Conservation (phyloP, 2,329 filamentous ascomycete species). For the Thelonectria blattea region DNA sequence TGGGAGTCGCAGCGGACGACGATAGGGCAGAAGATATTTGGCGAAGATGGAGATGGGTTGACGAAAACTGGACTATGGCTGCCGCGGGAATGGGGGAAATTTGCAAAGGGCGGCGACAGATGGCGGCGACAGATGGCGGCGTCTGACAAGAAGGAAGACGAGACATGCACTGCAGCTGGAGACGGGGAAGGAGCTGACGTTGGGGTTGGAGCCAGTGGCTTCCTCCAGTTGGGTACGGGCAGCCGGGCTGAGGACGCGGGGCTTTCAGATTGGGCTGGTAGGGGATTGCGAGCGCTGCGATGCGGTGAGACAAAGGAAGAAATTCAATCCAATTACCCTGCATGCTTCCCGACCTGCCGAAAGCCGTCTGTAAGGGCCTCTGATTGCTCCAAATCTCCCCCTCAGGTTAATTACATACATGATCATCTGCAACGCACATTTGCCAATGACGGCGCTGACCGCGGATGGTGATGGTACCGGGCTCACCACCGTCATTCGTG, state of each 20-base stretch:
- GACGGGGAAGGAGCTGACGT: slow-evolving; percentile 15
- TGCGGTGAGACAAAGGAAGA: neutral
- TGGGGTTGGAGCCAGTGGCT: neutral
- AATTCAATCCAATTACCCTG: neutral
- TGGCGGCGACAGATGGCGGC: slow-evolving; percentile 9
- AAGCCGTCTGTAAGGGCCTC: neutral
- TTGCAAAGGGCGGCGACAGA: slow-evolving; percentile 3
- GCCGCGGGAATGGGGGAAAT: neutral
- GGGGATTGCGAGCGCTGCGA: neutral
- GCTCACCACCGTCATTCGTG: slow-evolving; percentile 15
- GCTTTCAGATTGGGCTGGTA: too few relatives aligned
- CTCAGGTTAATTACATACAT: neutral
- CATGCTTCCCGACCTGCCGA: neutral
- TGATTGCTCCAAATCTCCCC: neutral
- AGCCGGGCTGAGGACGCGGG: too few relatives aligned
- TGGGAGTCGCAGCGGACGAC: slow-evolving; percentile 16
- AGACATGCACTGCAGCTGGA: slow-evolving; percentile 14
- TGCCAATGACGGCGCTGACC: neutral
- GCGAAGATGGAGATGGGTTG: slow-evolving; percentile 5
- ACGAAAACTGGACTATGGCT: neutral
- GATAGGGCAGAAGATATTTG: slow-evolving; percentile 15
- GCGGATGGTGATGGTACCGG: neutral
- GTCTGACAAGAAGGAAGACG: slow-evolving; percentile 15
- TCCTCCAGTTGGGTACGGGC: neutral
- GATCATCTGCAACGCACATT: neutral